Conservation (phyloP, 495 filamentous ascomycete genomes). For the Podospora pseudocomata region DNA sequence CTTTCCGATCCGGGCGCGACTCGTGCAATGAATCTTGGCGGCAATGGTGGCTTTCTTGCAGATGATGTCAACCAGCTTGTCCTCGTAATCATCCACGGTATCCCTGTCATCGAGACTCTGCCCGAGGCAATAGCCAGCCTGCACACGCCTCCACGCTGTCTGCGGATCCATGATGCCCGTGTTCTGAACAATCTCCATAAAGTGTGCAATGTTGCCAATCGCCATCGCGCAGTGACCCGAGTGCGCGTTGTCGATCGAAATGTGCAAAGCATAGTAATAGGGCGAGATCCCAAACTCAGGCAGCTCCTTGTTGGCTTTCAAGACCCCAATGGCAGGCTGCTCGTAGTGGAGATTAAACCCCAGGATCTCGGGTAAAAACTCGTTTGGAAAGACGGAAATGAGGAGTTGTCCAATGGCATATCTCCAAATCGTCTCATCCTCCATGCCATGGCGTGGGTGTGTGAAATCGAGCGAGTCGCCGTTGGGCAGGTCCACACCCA, state of each 20-base stretch:
- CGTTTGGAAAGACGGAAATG: constrained; percentile 44
- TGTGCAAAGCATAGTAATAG: constrained; percentile 51
- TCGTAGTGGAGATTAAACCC: constrained; percentile 53
- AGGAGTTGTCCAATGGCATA: constrained; percentile 46
- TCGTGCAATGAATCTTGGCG: constrained; percentile 36
- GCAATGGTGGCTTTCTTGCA: constrained; percentile 31
- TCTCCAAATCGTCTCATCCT: constrained; percentile 40
- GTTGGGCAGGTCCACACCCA: constrained; percentile 28
- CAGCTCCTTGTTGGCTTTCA: constrained; percentile 44
- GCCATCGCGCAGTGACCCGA: constrained; percentile 51
- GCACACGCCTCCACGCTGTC: constrained; percentile 45
- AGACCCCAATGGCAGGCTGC: constrained; percentile 38
- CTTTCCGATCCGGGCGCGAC: constrained; percentile 33
- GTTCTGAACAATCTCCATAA: constrained; percentile 33
- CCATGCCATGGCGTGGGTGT: constrained; percentile 30
- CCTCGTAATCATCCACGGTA: constrained; percentile 13
- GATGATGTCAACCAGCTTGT: constrained; percentile 29
- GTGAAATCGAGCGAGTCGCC: constrained; percentile 35
- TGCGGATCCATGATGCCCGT: constrained; percentile 26
- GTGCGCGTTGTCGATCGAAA: constrained; percentile 50
- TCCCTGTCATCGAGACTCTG: constrained; percentile 12
- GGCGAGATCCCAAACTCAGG: constrained; percentile 41
- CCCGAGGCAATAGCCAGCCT: constrained; percentile 43
- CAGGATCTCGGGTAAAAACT: constrained; percentile 52
- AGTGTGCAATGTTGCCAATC: constrained; percentile 34